Base-by-base conservation (phyloP, 192 early-diverging fungal species). In the Podila minutissima region DNA sequence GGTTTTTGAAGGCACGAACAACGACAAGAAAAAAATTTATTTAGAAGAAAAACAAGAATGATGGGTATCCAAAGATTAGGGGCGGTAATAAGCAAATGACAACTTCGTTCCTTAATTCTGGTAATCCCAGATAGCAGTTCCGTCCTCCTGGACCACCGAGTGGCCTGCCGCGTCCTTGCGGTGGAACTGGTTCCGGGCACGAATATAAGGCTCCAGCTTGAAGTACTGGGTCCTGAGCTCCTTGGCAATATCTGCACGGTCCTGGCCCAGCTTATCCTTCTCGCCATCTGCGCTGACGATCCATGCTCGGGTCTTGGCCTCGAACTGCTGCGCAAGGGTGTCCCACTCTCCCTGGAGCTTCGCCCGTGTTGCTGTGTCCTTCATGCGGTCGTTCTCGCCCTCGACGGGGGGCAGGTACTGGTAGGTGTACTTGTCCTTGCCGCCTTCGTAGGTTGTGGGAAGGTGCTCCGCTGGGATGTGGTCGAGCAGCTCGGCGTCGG, bases 381-480 rank as follows among this genome's bases (percentile, higher is more conserved):
- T 58, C 89, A 90, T 89, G 20, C 35, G 66, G 19, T 71, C 51
- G 71, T 82, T 82, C 49, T 82, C 79, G 15, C 64, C 66, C 20
- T 33, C 28, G 20, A 57, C 31, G 35, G 71, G 37, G 7, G 46
- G 58, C 0, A 73, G 53, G 63, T 90, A 93, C 26, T 82, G 37
- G 72, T 88, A 93, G 33, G 57, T 37, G 68, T 74, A 91, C 33
- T 66, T 53, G 35, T 86, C 74, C 17, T 69, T 62, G 31, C 94
- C 95, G 22, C 91, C 90, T 10, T 91, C 77, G 35, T 70, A 83
- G 2, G 24, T 58, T 6, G 66, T 59, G 19, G 92, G 90, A 32
- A 97, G 53, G 49, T 89, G 67, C 22, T 77, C 83, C 5, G 83
- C 72, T 19, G 85, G 85, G 62, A 97, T 93, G 38, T 84, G 93